Percentiles rank a stretch among this genome's conserved stretches.
These are phyloP conservation scores for Pythium scleroteichum DNA, from an alignment of 352 stramenopile genomes.

Conservation along the genomic window DNA sequence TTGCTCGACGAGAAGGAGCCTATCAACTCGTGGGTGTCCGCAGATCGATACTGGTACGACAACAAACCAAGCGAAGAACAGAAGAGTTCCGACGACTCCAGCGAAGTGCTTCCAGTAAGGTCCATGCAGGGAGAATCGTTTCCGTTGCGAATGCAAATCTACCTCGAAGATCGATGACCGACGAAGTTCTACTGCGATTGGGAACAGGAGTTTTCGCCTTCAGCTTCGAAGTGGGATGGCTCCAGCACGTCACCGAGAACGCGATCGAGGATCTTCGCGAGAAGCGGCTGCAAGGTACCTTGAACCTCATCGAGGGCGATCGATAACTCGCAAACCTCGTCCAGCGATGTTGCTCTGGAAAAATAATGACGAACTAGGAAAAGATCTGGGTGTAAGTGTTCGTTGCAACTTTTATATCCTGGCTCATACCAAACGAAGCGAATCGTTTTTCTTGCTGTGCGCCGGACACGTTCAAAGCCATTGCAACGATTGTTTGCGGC, in stretches of 20 bases:
- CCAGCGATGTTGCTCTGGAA: constrained; percentile 7
- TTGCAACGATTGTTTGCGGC: constrained; percentile 7
- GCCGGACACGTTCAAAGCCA: neutral
- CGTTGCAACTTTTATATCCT: neutral
- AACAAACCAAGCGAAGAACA: constrained; percentile 14
- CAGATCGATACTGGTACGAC: constrained; percentile 57
- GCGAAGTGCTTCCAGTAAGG: constrained; percentile 47
- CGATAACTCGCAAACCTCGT: constrained; percentile 20
- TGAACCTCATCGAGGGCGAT: constrained; percentile 19
- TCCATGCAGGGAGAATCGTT: constrained; percentile 35
- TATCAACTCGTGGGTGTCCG: constrained; percentile 69
- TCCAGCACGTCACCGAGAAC: constrained; percentile 5
- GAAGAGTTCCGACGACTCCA: constrained; percentile 17
- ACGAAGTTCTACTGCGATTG: neutral
- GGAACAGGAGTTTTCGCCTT: neutral
- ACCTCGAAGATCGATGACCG: constrained; percentile 40
- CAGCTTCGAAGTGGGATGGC: constrained; percentile 12
- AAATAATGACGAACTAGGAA: constrained; percentile 19
- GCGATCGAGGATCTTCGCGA: neutral
- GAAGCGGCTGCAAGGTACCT: neutral
- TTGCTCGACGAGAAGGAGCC: constrained; percentile 40
- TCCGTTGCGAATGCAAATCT: constrained; percentile 64
- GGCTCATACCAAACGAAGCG: constrained; percentile 10
- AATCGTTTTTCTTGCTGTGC: constrained; percentile 18
- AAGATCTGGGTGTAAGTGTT: neutral